Base-by-base conservation (phyloP, 805 yeast genomes). In the Candida sphagnicola region DNA sequence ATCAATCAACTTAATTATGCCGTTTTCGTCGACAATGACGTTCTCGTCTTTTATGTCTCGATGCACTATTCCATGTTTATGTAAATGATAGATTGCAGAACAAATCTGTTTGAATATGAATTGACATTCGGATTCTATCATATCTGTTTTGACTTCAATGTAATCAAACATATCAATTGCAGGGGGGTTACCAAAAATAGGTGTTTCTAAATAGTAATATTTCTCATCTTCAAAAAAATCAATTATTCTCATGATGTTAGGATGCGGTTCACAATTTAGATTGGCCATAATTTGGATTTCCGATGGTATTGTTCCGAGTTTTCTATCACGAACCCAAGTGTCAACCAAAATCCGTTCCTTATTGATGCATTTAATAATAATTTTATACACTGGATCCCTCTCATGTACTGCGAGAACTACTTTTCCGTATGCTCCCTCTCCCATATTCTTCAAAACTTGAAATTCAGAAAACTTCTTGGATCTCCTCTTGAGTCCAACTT, bases 381-480 rank as follows among this genome's bases (percentile, higher is more conserved):
- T 82, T 44, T 72, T 75, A 56, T 85, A 82, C 2, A 62, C 61
- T 0, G 76, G 72, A 48, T 85, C 88, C 18, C 72, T 68, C 33
- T 74, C 76, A 53, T 82, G 85, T 56, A 75, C 75, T 3, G 86
- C 93, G 17, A 87, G 70, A 18, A 87, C 82, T 14, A 93, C 99
- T 54, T 87, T 86, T 10, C 99, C 99, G 54, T 93, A 93, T 0
- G 98, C 96, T 28, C 99, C 99, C 58, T 85, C 91, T 1, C 99
- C 99, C 80, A 93, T 78, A 45, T 80, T 78, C 56, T 85, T 84
- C 31, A 88, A 33, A 1, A 85, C 74, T 1, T 65, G 61, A 50
- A 87, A 93, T 56, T 89, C 95, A 0, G 72, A 57, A 45, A 87
- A 74, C 43, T 78, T 77, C 56, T 86, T 86, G 15, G 74, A 79